Evolutionary conservation across 2,329 filamentous ascomycete species (phyloP), one percentile per base, ranked within the genome.

Genomic region (Penicillium brasilianum): DNA sequence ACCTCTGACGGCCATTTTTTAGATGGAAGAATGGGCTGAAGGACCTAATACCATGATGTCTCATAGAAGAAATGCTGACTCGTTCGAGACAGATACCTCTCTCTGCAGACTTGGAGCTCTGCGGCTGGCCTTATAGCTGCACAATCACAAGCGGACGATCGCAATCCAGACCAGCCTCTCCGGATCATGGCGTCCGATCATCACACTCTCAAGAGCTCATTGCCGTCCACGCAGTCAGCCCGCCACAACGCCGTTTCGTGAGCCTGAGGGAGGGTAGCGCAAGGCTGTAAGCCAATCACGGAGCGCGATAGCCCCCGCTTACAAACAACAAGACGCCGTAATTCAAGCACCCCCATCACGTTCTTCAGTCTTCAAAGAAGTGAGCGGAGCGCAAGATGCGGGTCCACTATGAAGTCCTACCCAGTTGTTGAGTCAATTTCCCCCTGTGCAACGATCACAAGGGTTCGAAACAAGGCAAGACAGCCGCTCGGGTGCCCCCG

Each of bases 311-410:
- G 25, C n/a, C 11, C 20, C 8, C 25, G 9, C 39, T 54, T 30
- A 14, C 43, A 41, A 43, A 55, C 55, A 46, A 52, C 34, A 54
- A 7, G 32, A 46, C 37, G 48, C 48, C 18, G 37, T 49, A 50
- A 20, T 30, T 14, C 43, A 46, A 14, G 4, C 5, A 49, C 11
- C 22, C 9, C 34, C 32, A n/a, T 57, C 18, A 36, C 49, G 16
- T 34, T 57, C 10, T 57, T 54, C 41, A 50, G 25, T 32, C 28
- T 49, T 32, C 28, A 49, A 20, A 51, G 32, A 53, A 20, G 32
- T 25, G 18, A 46, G 16, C 3, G 20, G 16, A 7, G 9, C 10
- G 16, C 46, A 6, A 7, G 13, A 4, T 11, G 22, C 4, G 11
- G 7, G 43, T 16, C 43, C 43, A 46, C 43, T 41, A 41, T 41